Evolutionary conservation across 2,329 filamentous ascomycete genomes (phyloP).

Genomic region (Sordariomycetes sp.): DNA sequence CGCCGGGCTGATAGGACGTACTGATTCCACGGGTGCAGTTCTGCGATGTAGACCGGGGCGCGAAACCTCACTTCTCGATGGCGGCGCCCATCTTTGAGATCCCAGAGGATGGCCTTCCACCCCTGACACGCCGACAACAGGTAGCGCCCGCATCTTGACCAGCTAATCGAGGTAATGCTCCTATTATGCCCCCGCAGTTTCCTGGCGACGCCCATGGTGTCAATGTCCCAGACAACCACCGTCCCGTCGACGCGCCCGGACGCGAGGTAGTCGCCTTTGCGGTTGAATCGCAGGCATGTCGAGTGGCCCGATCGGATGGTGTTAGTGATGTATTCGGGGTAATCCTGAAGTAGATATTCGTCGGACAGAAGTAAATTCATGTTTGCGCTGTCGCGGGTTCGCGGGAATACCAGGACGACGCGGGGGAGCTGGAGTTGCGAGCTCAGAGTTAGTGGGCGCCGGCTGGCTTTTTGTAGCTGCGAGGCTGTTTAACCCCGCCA

Average conservation of each 20-base stretch:
- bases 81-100: constrained; percentile 59
- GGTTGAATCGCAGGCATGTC: constrained; percentile 74
- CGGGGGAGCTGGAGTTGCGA: not conserved
- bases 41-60: constrained; percentile 89
- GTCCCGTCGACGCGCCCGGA: constrained; percentile 91
- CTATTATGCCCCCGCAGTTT: constrained; percentile 89
- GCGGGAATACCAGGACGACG: not conserved
- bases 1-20: constrained; percentile 28
- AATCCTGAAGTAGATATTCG: constrained; percentile 63
- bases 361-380: constrained; percentile 54
- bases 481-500: not conserved
- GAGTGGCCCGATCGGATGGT: constrained; percentile 66
- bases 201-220: constrained; percentile 91
- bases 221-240: constrained; percentile 91
- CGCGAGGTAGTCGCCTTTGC: constrained; percentile 86
- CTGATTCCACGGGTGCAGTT: constrained; percentile 87
- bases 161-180: constrained; percentile 89
- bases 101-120: constrained; percentile 95
- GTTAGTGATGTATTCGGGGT: constrained; percentile 80
- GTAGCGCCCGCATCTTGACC: constrained; percentile 87
- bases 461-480: not conserved
- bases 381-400: not conserved
- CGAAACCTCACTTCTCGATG: constrained; percentile 83
- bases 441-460: not conserved
- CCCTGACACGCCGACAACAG: constrained; percentile 88